These are phyloP conservation scores for Phoma sp. DNA, from an alignment of 2,329 filamentous ascomycete species.

Conservation along the genomic window DNA sequence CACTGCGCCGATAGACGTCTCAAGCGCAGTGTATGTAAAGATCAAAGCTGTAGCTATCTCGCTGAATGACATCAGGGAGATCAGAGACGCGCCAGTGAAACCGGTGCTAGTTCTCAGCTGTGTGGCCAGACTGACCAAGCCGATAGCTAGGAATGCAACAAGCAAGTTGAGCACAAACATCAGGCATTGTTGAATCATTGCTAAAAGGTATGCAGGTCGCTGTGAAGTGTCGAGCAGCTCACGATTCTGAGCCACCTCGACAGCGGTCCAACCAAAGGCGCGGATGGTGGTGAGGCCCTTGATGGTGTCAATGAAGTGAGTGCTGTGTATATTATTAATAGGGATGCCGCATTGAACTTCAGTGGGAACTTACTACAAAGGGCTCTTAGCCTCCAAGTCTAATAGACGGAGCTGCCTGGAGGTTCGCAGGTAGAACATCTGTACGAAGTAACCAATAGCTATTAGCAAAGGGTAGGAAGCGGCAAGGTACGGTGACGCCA, in stretches of 20 bases:
- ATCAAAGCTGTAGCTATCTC: background rate
- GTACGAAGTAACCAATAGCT: constrained; percentile 26
- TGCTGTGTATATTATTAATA: constrained; percentile 9
- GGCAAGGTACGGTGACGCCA: constrained; percentile 42
- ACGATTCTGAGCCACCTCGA: constrained; percentile 1
- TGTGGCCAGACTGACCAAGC: constrained; percentile 37
- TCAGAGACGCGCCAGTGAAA: constrained; percentile 20
- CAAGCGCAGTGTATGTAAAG: constrained; percentile 3
- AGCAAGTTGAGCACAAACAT: constrained; percentile 35
- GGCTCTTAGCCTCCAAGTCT: constrained; percentile 56
- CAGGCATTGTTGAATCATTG: constrained; percentile 46
- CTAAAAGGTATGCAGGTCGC: constrained; percentile 49
- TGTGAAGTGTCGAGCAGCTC: constrained; percentile 44
- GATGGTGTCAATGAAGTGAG: constrained; percentile 57
- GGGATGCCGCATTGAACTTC: background rate
- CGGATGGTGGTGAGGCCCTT: constrained; percentile 55
- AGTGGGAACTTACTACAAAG: constrained; percentile 44
- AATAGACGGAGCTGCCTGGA: constrained; percentile 55
- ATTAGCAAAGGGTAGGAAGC: constrained; percentile 41
- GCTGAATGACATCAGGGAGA: constrained; percentile 15
- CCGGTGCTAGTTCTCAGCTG: constrained; percentile 9
- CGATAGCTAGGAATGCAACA: constrained; percentile 39
- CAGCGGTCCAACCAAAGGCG: constrained; percentile 52
- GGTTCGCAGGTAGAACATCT: constrained; percentile 52
- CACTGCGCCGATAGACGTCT: constrained; percentile 24